These are phyloP conservation scores for Porphyrellus cyaneotinctus DNA, from an alignment of 768 basidiomycete genomes.

Conservation along the genomic window DNA sequence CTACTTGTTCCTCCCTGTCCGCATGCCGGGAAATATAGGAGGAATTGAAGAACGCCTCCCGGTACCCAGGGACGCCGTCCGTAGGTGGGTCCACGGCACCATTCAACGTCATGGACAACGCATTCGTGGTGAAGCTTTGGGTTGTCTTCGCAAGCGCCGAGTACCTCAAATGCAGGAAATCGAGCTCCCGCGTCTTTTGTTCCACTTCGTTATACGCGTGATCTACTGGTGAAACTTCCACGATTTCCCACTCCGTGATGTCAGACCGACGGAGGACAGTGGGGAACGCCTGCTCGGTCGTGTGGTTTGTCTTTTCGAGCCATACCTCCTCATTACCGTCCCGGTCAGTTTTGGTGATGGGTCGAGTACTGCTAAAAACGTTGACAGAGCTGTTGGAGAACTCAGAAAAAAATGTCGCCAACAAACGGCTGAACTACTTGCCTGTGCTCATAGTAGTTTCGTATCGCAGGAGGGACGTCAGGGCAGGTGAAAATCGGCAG, in stretches of 20 bases:
- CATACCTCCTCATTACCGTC: conserved; percentile 74
- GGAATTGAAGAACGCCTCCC: conserved; percentile 69
- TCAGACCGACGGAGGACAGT: conserved; percentile 89
- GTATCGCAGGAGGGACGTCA: conserved; percentile 74
- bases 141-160: conserved; percentile 73
- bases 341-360: conserved; percentile 56
- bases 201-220: conserved; percentile 80
- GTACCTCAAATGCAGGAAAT: conserved; percentile 64
- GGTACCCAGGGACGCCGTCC: conserved; percentile 72
- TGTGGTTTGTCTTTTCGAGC: conserved; percentile 86
- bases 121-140: conserved; percentile 71
- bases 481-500: conserved; percentile 80
- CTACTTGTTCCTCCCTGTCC: conserved; percentile 64
- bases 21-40: conserved; percentile 67
- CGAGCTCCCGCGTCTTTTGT: conserved; percentile 73
- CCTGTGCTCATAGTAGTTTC: conserved; percentile 88
- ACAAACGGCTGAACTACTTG: conserved; percentile 25
- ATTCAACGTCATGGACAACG: conserved; percentile 83
- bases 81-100: conserved; percentile 78
- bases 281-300: conserved; percentile 86
- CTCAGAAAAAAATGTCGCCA: neutral
- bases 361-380: conserved; percentile 73
- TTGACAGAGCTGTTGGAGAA: conserved; percentile 64
- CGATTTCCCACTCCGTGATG: conserved; percentile 61
- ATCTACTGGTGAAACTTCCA: conserved; percentile 83